Evolutionary conservation across 768 basidiomycete genomes (phyloP).

Genomic region (Boletus pseudo-olivaceus): DNA sequence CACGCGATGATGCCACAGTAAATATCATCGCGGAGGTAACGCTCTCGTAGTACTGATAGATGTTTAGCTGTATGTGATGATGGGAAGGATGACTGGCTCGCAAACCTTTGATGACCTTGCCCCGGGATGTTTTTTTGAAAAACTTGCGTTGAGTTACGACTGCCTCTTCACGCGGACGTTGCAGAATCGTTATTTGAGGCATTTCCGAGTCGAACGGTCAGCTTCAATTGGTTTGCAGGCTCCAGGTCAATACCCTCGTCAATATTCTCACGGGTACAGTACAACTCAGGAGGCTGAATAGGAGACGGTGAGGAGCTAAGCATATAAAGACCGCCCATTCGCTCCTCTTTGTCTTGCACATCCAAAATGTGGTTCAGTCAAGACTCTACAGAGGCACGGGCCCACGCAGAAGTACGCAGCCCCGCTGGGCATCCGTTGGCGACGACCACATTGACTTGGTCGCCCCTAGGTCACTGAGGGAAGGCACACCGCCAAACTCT

Average conservation of each 20-base stretch:
- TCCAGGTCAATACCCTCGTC: no score
- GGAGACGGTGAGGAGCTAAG: neutral
- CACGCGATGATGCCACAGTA: slow-evolving; percentile 80
- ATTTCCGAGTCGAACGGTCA: slow-evolving; percentile 30
- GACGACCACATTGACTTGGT: neutral
- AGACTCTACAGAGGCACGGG: slow-evolving; percentile 25
- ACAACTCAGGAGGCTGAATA: neutral
- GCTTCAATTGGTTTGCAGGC: neutral
- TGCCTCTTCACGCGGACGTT: slow-evolving; percentile 67
- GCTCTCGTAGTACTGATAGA: slow-evolving; percentile 76
- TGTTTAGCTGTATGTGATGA: neutral
- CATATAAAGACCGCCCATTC: no score
- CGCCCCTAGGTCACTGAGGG: slow-evolving; percentile 11
- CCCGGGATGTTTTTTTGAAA: slow-evolving; percentile 92
- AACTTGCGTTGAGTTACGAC: slow-evolving; percentile 84
- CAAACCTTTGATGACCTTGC: slow-evolving; percentile 90
- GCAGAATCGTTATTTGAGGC: slow-evolving; percentile 67
- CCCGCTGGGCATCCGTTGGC: no score
- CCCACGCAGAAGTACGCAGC: slow-evolving; percentile 13
- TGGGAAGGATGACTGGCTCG: neutral
- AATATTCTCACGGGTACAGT: slow-evolving; percentile 8
- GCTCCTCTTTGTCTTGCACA: neutral
- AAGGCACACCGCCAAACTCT: slow-evolving; percentile 19
- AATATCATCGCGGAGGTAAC: slow-evolving; percentile 91
- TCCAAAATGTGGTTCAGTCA: slow-evolving; percentile 21